A percentile compares a stretch with the other conserved stretches of the same genome.
Evolutionary conservation across 2,329 filamentous ascomycete species (phyloP).

Genomic region (Trichoderma breve): DNA sequence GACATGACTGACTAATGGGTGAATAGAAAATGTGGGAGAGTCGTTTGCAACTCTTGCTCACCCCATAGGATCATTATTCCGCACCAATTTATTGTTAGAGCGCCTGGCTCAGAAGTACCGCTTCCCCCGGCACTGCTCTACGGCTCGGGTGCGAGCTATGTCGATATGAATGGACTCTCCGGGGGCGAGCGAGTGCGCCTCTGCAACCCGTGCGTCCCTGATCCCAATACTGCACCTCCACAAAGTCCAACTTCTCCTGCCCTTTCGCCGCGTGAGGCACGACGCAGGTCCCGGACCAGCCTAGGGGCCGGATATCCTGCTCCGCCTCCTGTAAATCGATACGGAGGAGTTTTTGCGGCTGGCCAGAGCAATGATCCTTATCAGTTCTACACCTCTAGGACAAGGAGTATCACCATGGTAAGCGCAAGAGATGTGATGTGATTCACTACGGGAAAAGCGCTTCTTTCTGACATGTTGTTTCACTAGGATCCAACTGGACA

Average conservation of each 20-base stretch:
- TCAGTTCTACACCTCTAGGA: conserved; percentile 33
- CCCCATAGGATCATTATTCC: conserved; percentile 95
- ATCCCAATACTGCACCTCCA: conserved; percentile 58
- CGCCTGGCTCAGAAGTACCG: conserved; percentile 52
- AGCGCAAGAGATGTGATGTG: conserved; percentile 21
- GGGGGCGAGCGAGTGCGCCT: conserved; percentile 59
- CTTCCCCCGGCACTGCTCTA: conserved; percentile 37
- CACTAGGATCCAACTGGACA: conserved; percentile 25
- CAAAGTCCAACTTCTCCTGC: conserved; percentile 39
- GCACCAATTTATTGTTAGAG: conserved; percentile 85
- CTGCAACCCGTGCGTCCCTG: conserved; percentile 62
- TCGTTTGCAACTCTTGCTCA: conserved; percentile 87
- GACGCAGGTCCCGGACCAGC: conserved; percentile 48
- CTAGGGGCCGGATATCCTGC: conserved; percentile 34
- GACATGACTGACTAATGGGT: conserved; percentile 21
- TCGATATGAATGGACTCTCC: conserved; percentile 45
- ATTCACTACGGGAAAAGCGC: not conserved
- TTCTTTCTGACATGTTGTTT: conserved; percentile 9
- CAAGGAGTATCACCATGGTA: conserved; percentile 53
- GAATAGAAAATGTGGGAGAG: conserved; percentile 79
- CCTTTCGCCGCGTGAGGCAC: conserved; percentile 37
- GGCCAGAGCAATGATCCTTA: conserved; percentile 36
- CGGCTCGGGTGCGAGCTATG: conserved; percentile 40
- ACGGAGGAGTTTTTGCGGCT: conserved; percentile 39
- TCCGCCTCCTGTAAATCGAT: conserved; percentile 30